phyloP scores from a whole-genome alignment of 2,329 filamentous ascomycete genomes.

The Fusarium nisikadoi region DNA sequence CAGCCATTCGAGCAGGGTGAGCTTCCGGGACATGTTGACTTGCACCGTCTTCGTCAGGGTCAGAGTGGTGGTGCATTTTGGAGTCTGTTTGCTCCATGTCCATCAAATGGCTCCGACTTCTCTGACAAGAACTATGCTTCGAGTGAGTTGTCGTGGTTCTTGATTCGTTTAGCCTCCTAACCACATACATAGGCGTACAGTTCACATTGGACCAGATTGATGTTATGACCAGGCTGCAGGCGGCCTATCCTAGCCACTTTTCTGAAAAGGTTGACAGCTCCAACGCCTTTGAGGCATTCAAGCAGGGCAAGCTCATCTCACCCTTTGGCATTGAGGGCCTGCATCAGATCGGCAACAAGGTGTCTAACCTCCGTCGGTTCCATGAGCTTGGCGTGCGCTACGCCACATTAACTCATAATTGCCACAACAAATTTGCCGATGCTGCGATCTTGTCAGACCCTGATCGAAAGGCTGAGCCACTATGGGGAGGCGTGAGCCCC shows the following conservation, averaged over 20 bases:
- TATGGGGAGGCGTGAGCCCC: constrained; percentile 78
- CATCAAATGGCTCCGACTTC: constrained; percentile 76
- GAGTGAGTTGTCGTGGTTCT: constrained; percentile 59
- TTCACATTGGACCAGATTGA: constrained; percentile 81
- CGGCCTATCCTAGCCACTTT: constrained; percentile 74
- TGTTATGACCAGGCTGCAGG: constrained; percentile 71
- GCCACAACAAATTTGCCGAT: constrained; percentile 90
- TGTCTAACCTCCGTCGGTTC: constrained; percentile 79
- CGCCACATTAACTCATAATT: constrained; percentile 91
- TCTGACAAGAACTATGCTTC: constrained; percentile 76
- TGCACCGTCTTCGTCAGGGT: constrained; percentile 78
- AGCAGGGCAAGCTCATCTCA: constrained; percentile 74
- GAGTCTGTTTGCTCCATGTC: constrained; percentile 86
- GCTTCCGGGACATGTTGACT: constrained; percentile 77
- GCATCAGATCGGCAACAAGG: constrained; percentile 91
- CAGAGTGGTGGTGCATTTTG: constrained; percentile 89
- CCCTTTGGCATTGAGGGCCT: constrained; percentile 86
- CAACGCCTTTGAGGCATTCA: constrained; percentile 71
- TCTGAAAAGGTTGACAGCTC: constrained; percentile 70
- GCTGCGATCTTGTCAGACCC: constrained; percentile 74
- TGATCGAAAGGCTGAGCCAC: constrained; percentile 62
- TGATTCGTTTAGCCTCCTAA: not conserved
- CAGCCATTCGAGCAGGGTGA: constrained; percentile 77
- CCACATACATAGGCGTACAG: constrained; percentile 62
- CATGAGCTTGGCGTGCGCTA: constrained; percentile 85